These are phyloP conservation scores for Pythium angustatum DNA, from an alignment of 352 stramenopile genomes.

Conservation along the genomic window DNA sequence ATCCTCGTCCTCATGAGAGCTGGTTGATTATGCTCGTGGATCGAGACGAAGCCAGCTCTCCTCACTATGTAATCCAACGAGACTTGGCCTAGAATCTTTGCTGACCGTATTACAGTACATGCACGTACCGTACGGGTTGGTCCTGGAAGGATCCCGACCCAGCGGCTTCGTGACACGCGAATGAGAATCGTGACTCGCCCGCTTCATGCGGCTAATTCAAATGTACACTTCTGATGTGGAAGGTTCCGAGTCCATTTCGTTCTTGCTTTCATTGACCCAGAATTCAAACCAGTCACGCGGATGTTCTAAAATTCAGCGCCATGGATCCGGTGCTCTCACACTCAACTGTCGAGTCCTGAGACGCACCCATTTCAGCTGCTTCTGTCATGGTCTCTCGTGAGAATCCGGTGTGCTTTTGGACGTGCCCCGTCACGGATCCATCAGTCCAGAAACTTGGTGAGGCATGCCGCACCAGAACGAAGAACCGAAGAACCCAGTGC, in stretches of 20 bases:
- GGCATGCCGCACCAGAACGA: conserved; percentile 2
- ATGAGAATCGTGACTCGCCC: background rate
- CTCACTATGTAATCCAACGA: too few species aligned
- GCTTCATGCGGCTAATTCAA: background rate
- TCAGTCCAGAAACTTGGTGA: background rate
- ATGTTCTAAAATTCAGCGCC: background rate
- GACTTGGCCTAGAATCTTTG: too few species aligned
- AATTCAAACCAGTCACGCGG: too few species aligned
- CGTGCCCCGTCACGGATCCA: background rate
- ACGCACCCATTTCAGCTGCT: background rate
- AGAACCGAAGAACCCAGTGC: background rate
- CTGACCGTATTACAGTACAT: too few species aligned
- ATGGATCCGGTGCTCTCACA: too few species aligned
- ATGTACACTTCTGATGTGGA: background rate
- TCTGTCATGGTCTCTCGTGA: background rate
- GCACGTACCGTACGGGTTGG: background rate
- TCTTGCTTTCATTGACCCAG: background rate
- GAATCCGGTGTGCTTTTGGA: background rate
- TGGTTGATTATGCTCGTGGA: too few species aligned
- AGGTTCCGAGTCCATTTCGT: background rate
- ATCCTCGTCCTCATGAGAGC: too few species aligned
- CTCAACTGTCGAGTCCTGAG: background rate
- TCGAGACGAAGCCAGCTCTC: too few species aligned
- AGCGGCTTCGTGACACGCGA: too few species aligned
- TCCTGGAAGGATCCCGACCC: background rate